A percentile compares a stretch with the other conserved stretches of the same genome.
Conservation (phyloP, 2,329 filamentous ascomycete species). For the Claviceps maximensis region DNA sequence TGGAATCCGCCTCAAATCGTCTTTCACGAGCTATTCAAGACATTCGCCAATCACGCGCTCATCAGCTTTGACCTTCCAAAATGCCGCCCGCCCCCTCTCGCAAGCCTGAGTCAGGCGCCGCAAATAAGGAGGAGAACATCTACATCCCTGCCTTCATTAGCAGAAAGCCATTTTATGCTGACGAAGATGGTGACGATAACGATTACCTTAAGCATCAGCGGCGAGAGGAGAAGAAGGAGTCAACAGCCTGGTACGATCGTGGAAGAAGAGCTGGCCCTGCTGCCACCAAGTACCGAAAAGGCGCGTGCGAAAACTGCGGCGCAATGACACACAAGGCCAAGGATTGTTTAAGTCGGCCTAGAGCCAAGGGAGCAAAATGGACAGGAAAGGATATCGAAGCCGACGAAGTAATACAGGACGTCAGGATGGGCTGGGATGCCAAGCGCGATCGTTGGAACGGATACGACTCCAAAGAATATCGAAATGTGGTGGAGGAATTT, state of each 20-base stretch:
- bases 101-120: slow-evolving; percentile 23
- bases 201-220: slow-evolving; percentile 98
- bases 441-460: slow-evolving; percentile 97
- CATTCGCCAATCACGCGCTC: neutral
- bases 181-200: slow-evolving; percentile 59
- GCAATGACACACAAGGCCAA: slow-evolving; percentile 93
- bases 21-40: neutral
- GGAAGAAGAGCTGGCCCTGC: slow-evolving; percentile 74
- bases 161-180: slow-evolving; percentile 92
- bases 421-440: slow-evolving; percentile 87
- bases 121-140: slow-evolving; percentile 82
- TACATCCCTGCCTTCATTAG: slow-evolving; percentile 98
- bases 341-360: slow-evolving; percentile 78
- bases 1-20: neutral
- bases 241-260: slow-evolving; percentile 85
- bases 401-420: slow-evolving; percentile 75
- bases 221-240: slow-evolving; percentile 44
- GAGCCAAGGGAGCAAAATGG: slow-evolving; percentile 82
- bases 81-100: slow-evolving; percentile 18
- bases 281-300: slow-evolving; percentile 94
- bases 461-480: slow-evolving; percentile 83
- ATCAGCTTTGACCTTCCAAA: neutral
- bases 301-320: slow-evolving; percentile 96
- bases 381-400: slow-evolving; percentile 88
- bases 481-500: slow-evolving; percentile 76